These are phyloP conservation scores for Pichia pseudocactophila DNA, from an alignment of 805 yeast species.

Conservation along the genomic window DNA sequence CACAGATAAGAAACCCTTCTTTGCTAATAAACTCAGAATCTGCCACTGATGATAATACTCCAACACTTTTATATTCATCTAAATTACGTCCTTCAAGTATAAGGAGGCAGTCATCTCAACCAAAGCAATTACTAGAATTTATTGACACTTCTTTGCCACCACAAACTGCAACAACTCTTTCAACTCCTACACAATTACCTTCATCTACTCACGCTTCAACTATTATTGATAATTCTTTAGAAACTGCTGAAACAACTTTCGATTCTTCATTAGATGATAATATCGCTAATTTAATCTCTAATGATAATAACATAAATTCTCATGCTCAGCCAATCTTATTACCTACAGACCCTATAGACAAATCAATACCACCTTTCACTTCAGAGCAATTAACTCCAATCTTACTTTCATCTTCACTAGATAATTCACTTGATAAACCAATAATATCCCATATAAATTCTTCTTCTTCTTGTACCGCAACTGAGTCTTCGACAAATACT, in stretches of 20 bases:
- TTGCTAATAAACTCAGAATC: constrained; percentile 1
- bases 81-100: constrained; percentile 4
- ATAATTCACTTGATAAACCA: constrained; percentile 1
- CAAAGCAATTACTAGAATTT: constrained; percentile 2
- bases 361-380: constrained; percentile 22
- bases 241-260: not conserved
- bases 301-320: not conserved
- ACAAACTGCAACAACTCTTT: not conserved
- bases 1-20: not conserved
- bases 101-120: constrained; percentile 3
- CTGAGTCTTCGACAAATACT: not conserved
- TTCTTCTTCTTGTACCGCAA: no score
- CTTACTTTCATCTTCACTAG: constrained; percentile 11
- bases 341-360: constrained; percentile 23
- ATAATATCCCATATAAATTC: not conserved
- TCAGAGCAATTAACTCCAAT: constrained; percentile 23
- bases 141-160: constrained; percentile 5
- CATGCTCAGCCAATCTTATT: constrained; percentile 17
- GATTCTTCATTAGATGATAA: not conserved
- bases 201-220: not conserved
- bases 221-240: not conserved
- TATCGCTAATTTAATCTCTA: no score
- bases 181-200: constrained; percentile 1
- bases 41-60: not conserved
- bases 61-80: constrained; percentile 4